A percentile compares a stretch with the other conserved stretches of the same genome.
These are phyloP conservation scores for Xylaria palmicola DNA, from an alignment of 495 filamentous ascomycete species.

Conservation along the genomic window DNA sequence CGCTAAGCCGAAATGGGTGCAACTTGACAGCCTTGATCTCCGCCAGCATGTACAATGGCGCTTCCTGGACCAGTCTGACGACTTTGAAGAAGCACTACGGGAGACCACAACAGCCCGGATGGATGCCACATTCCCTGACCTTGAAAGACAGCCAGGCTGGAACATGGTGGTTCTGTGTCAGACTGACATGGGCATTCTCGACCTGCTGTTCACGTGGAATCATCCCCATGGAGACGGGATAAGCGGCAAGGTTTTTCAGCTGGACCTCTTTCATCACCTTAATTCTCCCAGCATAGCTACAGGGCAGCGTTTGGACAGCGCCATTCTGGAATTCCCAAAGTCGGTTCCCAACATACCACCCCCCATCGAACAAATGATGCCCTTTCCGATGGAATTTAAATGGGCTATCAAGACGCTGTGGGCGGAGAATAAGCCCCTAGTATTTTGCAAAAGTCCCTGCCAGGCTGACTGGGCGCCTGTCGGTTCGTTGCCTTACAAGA, in stretches of 20 bases:
- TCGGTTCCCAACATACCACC: background rate
- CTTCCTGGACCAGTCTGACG: background rate
- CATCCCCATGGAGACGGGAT: no score
- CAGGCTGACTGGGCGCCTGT: constrained; percentile 15
- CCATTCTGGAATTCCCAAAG: constrained; percentile 11
- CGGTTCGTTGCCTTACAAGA: constrained; percentile 15
- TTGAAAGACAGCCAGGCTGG: constrained; percentile 20
- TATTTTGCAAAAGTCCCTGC: background rate
- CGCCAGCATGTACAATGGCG: constrained; percentile 7
- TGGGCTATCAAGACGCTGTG: background rate
- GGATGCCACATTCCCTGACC: constrained; percentile 12
- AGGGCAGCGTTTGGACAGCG: no score
- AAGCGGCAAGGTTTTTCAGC: no score
- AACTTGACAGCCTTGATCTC: constrained; percentile 4
- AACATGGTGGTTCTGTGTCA: no score
- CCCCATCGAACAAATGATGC: constrained; percentile 6
- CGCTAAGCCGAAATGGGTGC: background rate
- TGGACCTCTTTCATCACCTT: no score
- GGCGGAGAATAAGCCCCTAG: constrained; percentile 5
- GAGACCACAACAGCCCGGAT: constrained; percentile 7
- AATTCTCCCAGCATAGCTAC: no score
- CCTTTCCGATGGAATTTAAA: constrained; percentile 3
- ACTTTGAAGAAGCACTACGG: constrained; percentile 14
- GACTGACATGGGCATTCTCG: no score
- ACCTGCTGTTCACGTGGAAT: no score